Evolutionary conservation across 2,329 filamentous ascomycete genomes (phyloP), one percentile per base, ranked within the genome.

Genomic region (Myrmaecium sp.): DNA sequence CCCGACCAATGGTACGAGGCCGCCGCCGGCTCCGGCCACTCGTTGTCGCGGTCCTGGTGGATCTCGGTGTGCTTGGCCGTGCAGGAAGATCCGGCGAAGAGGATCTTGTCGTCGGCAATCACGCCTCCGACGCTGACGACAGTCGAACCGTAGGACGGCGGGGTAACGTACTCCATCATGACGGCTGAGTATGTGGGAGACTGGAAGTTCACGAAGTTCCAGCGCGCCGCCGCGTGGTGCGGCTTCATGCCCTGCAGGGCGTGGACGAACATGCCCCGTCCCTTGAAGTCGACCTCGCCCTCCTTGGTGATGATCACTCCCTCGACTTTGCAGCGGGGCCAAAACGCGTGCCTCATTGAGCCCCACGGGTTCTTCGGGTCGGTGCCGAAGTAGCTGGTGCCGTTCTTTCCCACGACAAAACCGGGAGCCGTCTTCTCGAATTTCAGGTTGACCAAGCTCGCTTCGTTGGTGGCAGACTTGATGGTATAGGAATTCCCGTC

Each of bases 191-290:
- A 78, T 12, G 64, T 81, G 13, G 82, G 76, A 9, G 80, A 75
- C 50, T 95, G 84, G 60, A 93, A 93, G 56, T 84, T 71, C 53
- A 70, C 65, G 59, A 94, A 98, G 56, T 89, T 93, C 89, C 89
- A 98, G 36, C 69, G 72, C 16, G 79, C 73, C 34, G 86, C 72
- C 32, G 83, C 79, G 50, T 98, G 91, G 53, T 98, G 89, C 21
- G 89, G 89, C 66, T 98, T 98, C 86, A 95, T 95, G 50, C 84
- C 89, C 58, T 95, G 89, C 26, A 95, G 60, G 21, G 82, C 84
- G 51, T 89, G 77, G 38, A 76, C 64, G 55, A 83, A 86, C 43
- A 91, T 60, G 17, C 74, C 83, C 35, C 64, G 69, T 30, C 86
- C 86, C 44, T 70, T 75, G 51, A 93, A 73, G 49, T 93, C 75